These are phyloP conservation scores for Tolypocladium guangdongense DNA, from an alignment of 2,329 filamentous ascomycete species.

Conservation along the genomic window DNA sequence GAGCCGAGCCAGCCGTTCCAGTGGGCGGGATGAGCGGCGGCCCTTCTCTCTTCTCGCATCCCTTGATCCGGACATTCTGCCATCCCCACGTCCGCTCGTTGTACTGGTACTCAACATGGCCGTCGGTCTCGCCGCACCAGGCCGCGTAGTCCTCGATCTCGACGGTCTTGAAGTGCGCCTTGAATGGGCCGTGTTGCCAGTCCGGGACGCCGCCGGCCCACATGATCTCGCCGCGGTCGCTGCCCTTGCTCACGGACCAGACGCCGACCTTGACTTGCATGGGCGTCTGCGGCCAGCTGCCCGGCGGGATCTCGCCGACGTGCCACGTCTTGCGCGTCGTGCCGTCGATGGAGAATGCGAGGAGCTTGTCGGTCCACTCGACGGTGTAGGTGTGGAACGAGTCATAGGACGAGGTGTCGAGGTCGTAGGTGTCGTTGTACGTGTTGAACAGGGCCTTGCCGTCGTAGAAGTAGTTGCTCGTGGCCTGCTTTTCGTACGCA, in stretches of 20 bases:
- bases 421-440: constrained; percentile 36
- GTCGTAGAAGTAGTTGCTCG: constrained; percentile 73
- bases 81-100: constrained; percentile 15
- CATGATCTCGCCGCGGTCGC: constrained; percentile 47
- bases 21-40: neutral
- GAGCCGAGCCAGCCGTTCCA: neutral
- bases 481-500: constrained; percentile 42
- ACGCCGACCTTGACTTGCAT: constrained; percentile 55
- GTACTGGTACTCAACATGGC: constrained; percentile 16
- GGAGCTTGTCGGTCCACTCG: constrained; percentile 50
- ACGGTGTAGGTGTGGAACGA: constrained; percentile 54
- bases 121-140: constrained; percentile 12
- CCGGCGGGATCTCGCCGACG: constrained; percentile 35
- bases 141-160: constrained; percentile 19
- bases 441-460: constrained; percentile 42
- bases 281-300: constrained; percentile 56
- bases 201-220: constrained; percentile 52
- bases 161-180: constrained; percentile 13
- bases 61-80: constrained; percentile 16
- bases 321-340: constrained; percentile 17
- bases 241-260: constrained; percentile 38
- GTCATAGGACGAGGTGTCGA: constrained; percentile 26
- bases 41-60: constrained; percentile 9
- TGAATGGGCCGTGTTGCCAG: constrained; percentile 16
- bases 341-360: constrained; percentile 51